Evolutionary conservation across 2,329 filamentous ascomycete genomes (phyloP), one percentile per base, ranked within the genome.

Genomic region (Pseudophaeomoniella oleicola): DNA sequence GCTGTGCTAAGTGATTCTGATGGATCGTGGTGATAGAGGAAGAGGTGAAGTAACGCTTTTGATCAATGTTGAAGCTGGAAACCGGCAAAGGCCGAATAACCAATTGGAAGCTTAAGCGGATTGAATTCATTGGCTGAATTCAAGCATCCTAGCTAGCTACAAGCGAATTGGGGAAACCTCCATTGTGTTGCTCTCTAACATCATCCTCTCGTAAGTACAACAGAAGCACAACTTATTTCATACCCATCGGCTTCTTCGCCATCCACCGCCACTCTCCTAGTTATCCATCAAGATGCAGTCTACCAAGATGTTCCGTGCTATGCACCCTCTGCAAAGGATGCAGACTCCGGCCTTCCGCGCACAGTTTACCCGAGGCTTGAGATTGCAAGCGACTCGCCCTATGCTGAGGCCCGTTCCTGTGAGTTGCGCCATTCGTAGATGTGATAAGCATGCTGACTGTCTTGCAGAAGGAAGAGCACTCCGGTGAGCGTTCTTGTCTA

Each of bases 331-430:
- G 9, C 9, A 6, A 6, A 27, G 22, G n/a, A n/a, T n/a, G 6
- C 22, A 6, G 6, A n/a, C 22, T n/a, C n/a, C n/a, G 6, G 30
- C 36, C 4, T 35, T 34, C 65, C 71, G 59, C 42, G 81, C 82
- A 78, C 72, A 70, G 58, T 64, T 77, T 55, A 75, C 78, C 53
- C 67, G 69, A 51, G 64, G 71, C 55, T 62, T 84, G 54, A 69
- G 72, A 54, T 78, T 80, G 71, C 73, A 62, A 54, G 55, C 60
- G 48, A 51, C 62, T 34, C 54, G 56, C 47, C 50, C 55, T 39
- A 52, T 64, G 52, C 62, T 59, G 52, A 58, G 67, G 58, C 75
- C 81, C 49, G 61, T 83, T 54, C 82, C 82, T 52, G 84, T 88
- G 67, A 67, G 78, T 67, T 48, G 42, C 37, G 37, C 31, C 32